These are phyloP conservation scores for Chrysanthemum seticuspe DNA, from an alignment of 129 eudicot genomes.

Conservation along the genomic window DNA sequence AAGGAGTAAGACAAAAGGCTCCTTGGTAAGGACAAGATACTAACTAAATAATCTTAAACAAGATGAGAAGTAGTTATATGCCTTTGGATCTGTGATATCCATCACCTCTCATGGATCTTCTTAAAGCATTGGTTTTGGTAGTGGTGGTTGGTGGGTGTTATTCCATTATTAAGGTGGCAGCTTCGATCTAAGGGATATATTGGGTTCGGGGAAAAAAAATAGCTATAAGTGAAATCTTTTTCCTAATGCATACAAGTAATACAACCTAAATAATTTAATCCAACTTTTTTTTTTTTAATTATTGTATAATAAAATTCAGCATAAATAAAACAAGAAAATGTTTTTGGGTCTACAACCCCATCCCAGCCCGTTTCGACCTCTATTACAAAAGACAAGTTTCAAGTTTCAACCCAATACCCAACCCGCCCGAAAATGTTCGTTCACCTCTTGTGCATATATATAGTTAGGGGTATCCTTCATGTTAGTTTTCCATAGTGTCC, in stretches of 20 bases:
- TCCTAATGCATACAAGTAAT: too few relatives aligned
- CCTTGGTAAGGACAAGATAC: neutral
- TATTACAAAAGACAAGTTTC: neutral
- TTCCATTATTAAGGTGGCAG: neutral
- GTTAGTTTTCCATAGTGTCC: neutral
- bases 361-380: too few relatives aligned
- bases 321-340: too few relatives aligned
- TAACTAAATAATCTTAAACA: neutral
- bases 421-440: neutral
- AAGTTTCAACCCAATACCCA: neutral
- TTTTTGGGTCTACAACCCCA: neutral
- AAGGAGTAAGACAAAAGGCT: neutral
- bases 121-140: neutral
- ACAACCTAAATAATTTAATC: too few relatives aligned
- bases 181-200: too few relatives aligned
- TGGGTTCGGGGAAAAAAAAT: too few relatives aligned
- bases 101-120: neutral
- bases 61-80: neutral
- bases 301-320: too few relatives aligned
- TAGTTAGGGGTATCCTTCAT: conserved; percentile 2
- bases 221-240: too few relatives aligned
- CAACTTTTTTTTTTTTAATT: too few relatives aligned
- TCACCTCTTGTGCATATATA: neutral
- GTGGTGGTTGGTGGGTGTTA: neutral
- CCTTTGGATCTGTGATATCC: neutral